phyloP scores from a whole-genome alignment of 371 early-diverging fungal genomes.

The Mucor piriformis region DNA sequence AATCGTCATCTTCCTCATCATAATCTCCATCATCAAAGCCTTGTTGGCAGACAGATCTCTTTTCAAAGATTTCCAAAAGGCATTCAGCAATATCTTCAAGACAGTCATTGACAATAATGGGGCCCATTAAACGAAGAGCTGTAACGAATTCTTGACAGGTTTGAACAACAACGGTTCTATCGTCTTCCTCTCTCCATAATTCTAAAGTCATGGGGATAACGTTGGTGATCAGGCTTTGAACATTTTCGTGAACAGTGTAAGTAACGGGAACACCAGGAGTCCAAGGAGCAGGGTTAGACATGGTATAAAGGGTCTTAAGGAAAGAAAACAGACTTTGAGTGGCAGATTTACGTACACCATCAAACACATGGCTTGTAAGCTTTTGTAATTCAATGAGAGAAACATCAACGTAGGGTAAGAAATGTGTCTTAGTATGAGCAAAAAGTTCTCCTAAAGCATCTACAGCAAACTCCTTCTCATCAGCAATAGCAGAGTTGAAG shows the following conservation, averaged over 20 bases:
- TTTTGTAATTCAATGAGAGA: conserved; percentile 62
- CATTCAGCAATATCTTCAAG: conserved; percentile 57
- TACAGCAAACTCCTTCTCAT: conserved; percentile 89
- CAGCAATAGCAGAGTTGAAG: conserved; percentile 79
- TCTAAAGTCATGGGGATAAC: conserved; percentile 69
- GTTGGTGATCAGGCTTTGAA: conserved; percentile 62
- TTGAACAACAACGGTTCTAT: conserved; percentile 75
- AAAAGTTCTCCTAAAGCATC: conserved; percentile 85
- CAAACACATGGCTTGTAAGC: conserved; percentile 71
- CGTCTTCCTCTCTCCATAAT: conserved; percentile 84
- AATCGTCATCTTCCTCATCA: conserved; percentile 76
- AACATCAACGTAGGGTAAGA: conserved; percentile 81
- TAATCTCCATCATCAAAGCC: conserved; percentile 68
- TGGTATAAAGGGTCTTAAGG: conserved; percentile 69
- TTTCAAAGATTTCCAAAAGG: conserved; percentile 72
- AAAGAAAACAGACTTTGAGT: conserved; percentile 70
- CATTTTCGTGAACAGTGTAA: conserved; percentile 71
- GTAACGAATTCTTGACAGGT: conserved; percentile 75
- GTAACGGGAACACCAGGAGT: conserved; percentile 66
- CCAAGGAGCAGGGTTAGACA: conserved; percentile 70
- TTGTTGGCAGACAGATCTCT: conserved; percentile 79
- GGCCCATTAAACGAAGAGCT: conserved; percentile 77
- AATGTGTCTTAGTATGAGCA: conserved; percentile 67
- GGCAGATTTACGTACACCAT: conserved; percentile 81
- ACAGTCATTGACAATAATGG: conserved; percentile 68